Evolutionary conservation across 257 asterid species (phyloP).

Genomic region (Plantago major): DNA sequence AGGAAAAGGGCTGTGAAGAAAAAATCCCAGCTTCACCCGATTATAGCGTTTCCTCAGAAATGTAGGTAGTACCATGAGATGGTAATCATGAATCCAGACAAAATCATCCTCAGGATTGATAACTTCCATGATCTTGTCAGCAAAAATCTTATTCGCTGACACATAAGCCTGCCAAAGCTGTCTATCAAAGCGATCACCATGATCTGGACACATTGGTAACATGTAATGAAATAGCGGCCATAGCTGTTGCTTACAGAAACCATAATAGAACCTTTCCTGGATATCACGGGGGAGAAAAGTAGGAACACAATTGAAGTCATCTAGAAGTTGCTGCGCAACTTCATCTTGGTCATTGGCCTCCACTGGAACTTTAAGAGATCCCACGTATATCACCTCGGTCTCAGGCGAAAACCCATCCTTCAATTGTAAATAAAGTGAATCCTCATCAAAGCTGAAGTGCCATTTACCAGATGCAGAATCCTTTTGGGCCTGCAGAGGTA

Average conservation of each 20-base stretch:
- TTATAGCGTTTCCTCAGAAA: constrained; percentile 79
- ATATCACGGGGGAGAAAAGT: constrained; percentile 74
- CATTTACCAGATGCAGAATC: constrained; percentile 55
- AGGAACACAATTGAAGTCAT: constrained; percentile 79
- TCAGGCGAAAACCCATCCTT: constrained; percentile 84
- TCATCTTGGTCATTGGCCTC: constrained; percentile 80
- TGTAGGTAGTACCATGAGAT: constrained; percentile 89
- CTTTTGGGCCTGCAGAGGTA: constrained; percentile 67
- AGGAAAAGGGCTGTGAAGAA: constrained; percentile 94
- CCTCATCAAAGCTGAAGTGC: constrained; percentile 69
- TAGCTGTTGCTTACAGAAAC: constrained; percentile 84
- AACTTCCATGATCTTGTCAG: constrained; percentile 81
- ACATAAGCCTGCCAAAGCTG: constrained; percentile 88
- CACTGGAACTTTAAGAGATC: constrained; percentile 77
- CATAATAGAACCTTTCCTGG: constrained; percentile 65
- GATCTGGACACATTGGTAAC: constrained; percentile 89
- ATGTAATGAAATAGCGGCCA: constrained; percentile 98
- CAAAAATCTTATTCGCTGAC: constrained; percentile 70
- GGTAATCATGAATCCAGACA: constrained; percentile 90
- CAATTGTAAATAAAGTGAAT: constrained; percentile 65
- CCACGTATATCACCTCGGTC: constrained; percentile 68
- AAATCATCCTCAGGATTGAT: constrained; percentile 82
- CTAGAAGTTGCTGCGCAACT: constrained; percentile 66
- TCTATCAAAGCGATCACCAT: constrained; percentile 85
- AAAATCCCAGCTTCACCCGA: constrained; percentile 80